Conservation (phyloP, 208 protist genomes). For the Trypanosoma scelopori region DNA sequence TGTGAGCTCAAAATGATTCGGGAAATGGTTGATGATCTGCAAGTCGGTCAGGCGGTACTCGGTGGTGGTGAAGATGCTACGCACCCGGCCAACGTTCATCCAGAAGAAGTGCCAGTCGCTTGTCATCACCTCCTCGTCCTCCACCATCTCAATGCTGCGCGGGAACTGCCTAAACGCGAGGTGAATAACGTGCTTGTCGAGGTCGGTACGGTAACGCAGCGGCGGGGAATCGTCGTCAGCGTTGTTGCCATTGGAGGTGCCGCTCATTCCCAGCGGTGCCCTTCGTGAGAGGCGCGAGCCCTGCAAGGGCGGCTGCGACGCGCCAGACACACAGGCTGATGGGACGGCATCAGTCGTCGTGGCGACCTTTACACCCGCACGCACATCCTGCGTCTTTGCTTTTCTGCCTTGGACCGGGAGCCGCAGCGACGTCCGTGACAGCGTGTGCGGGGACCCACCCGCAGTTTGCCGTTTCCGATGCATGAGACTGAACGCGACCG, state of each 20-base stretch:
- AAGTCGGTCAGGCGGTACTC: slow-evolving; percentile 77
- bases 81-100: slow-evolving; percentile 80
- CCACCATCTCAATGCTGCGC: slow-evolving; percentile 36
- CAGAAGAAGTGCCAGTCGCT: slow-evolving; percentile 92
- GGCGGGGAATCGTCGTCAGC: not conserved
- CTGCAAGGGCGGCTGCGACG: no score
- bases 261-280: not conserved
- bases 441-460: no score
- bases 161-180: slow-evolving; percentile 76
- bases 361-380: no score
- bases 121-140: slow-evolving; percentile 34
- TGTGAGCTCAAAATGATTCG: slow-evolving; percentile 97
- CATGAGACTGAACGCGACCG: no score
- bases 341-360: no score
- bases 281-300: no score
- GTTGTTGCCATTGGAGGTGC: not conserved
- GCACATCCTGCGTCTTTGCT: no score
- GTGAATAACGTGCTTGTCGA: slow-evolving; percentile 85
- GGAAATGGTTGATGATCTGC: slow-evolving; percentile 97
- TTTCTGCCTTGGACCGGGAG: no score
- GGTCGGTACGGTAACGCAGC: slow-evolving; percentile 80
- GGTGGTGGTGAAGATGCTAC: slow-evolving; percentile 61
- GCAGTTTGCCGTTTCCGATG: no score
- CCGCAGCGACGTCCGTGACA: no score
- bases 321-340: no score